Evolutionary conservation across 805 yeast genomes (phyloP).

Genomic region (Starmerella bombi): DNA sequence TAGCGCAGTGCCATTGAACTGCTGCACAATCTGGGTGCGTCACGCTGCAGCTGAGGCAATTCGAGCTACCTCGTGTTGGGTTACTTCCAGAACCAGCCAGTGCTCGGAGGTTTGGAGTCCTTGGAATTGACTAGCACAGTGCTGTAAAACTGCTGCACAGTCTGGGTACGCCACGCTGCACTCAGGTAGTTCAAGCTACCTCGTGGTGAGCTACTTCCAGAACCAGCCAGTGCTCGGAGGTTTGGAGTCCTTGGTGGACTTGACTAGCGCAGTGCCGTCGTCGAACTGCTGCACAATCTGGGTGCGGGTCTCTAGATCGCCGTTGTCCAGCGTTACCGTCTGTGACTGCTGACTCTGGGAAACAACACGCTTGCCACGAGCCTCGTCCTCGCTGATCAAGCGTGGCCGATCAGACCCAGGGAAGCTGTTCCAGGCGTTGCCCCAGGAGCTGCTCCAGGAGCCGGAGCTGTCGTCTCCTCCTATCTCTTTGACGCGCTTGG

Average conservation of each 20-base stretch:
- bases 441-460: not conserved
- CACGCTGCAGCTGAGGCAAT: too few species aligned
- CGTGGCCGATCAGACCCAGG: slow-evolving; percentile 16
- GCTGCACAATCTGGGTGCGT: slow-evolving; percentile 21
- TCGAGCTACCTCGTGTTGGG: too few species aligned
- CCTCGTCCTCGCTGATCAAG: slow-evolving; percentile 21
- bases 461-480: not conserved
- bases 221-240: slow-evolving; percentile 22
- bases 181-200: too few species aligned
- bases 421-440: slow-evolving; percentile 2
- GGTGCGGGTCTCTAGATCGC: slow-evolving; percentile 23
- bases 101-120: too few species aligned
- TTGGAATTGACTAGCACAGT: too few species aligned
- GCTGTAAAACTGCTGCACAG: too few species aligned
- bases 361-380: slow-evolving; percentile 24
- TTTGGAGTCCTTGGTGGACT: slow-evolving; percentile 7
- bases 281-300: slow-evolving; percentile 25
- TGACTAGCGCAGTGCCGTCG: slow-evolving; percentile 22
- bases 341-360: slow-evolving; percentile 21
- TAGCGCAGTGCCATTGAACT: too few species aligned
- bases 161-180: too few species aligned
- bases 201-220: slow-evolving; percentile 20
- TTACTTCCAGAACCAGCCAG: too few species aligned
- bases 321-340: slow-evolving; percentile 24
- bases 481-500: not conserved